Evolutionary conservation across 441 rosid species (phyloP).

Genomic region (Lepidium campestre): DNA sequence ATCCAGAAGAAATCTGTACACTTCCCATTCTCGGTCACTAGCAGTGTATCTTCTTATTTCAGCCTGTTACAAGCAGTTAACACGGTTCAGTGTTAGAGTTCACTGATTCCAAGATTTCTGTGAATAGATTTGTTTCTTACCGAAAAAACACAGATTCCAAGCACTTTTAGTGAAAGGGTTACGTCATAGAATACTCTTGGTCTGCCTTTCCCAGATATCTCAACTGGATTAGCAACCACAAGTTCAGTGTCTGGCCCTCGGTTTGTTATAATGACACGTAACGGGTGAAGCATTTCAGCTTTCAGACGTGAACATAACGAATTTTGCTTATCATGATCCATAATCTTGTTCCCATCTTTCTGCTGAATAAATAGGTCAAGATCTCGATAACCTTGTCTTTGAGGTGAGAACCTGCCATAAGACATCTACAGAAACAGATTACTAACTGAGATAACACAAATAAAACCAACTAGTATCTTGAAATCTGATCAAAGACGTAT

Average conservation of each 20-base stretch:
- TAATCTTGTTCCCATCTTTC: conserved; percentile 65
- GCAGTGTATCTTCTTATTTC: conserved; percentile 60
- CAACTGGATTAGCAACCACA: conserved; percentile 83
- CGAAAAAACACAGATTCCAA: conserved; percentile 75
- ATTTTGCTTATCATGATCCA: conserved; percentile 59
- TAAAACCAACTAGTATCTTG: background rate
- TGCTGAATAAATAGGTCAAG: conserved; percentile 74
- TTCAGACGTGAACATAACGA: conserved; percentile 50
- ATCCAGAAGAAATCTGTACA: conserved; percentile 70
- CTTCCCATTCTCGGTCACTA: conserved; percentile 65
- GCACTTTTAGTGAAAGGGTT: conserved; percentile 62
- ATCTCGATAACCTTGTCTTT: conserved; percentile 50
- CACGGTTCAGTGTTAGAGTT: background rate
- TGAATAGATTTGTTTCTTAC: conserved; percentile 32
- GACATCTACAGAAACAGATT: conserved; percentile 41
- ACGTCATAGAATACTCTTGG: conserved; percentile 82
- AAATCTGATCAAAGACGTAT: background rate
- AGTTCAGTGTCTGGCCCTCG: conserved; percentile 84
- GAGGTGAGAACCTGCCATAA: conserved; percentile 65
- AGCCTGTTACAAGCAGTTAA: conserved; percentile 37
- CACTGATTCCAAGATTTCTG: background rate
- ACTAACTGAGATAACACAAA: background rate
- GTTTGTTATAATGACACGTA: conserved; percentile 61
- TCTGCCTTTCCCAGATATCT: conserved; percentile 73
- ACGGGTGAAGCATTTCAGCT: conserved; percentile 81